Conservation (phyloP, 331 rosid genomes). For the Quercus lobata region DNA sequence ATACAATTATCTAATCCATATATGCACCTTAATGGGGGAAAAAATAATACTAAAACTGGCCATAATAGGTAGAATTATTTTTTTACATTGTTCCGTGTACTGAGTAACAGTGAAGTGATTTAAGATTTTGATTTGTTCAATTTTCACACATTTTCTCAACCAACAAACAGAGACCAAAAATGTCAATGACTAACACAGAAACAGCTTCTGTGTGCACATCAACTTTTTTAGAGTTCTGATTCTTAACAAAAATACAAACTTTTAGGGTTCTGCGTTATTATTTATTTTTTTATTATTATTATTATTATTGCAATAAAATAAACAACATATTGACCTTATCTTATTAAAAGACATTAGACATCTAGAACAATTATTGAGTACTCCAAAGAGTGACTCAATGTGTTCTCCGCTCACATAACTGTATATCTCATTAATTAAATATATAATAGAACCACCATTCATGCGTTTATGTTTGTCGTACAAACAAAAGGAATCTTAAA, state of each 20-base stretch:
- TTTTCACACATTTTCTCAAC: background rate
- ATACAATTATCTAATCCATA: no score
- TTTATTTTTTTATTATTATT: no score
- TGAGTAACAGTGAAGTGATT: background rate
- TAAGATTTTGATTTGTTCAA: background rate
- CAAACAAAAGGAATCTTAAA: no score
- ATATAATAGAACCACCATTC: no score
- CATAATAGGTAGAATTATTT: background rate
- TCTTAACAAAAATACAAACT: background rate
- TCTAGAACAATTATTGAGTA: no score
- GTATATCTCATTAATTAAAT: fast-evolving
- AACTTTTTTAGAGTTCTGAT: background rate
- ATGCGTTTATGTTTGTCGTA: no score
- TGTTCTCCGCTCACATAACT: fast-evolving
- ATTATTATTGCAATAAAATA: no score
- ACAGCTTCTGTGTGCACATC: background rate
- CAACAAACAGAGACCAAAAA: background rate
- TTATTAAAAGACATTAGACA: no score
- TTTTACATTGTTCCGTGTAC: background rate
- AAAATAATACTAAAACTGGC: background rate
- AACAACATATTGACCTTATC: no score
- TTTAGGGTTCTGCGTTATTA: no score
- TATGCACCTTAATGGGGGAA: no score
- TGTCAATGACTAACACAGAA: background rate
- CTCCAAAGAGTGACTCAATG: fast-evolving